Evolutionary conservation across 2,329 filamentous ascomycete species (phyloP).

Genomic region (Xylariaceae sp.): DNA sequence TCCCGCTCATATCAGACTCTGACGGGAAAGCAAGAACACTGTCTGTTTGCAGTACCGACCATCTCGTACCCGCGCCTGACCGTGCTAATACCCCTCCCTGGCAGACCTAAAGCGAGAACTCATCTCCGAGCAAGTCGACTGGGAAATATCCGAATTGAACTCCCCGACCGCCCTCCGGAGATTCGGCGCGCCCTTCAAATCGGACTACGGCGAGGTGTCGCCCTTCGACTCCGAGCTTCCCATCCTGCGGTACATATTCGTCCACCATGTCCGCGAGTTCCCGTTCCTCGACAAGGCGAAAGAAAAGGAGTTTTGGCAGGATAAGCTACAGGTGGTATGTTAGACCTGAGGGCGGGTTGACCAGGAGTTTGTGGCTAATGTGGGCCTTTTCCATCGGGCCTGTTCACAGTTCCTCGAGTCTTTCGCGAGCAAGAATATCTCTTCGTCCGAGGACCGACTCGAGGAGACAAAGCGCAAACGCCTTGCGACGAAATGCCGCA

Average conservation of each 20-base stretch:
- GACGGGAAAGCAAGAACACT: constrained; percentile 97
- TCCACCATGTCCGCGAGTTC: constrained; percentile 95
- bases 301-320: constrained; percentile 99
- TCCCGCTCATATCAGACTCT: constrained; percentile 48
- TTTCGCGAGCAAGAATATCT: constrained; percentile 95
- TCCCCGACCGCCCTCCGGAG: constrained; percentile 90
- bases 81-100: constrained; percentile 19
- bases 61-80: not conserved
- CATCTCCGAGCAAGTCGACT: constrained; percentile 80
- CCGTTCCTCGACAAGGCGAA: constrained; percentile 93
- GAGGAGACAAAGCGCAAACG: constrained; percentile 96
- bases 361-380: not conserved
- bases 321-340: constrained; percentile 88
- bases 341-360: not conserved
- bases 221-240: constrained; percentile 92
- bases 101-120: constrained; percentile 93
- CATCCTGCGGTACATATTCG: constrained; percentile 92
- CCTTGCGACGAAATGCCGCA: constrained; percentile 85
- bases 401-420: constrained; percentile 77
- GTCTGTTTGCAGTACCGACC: constrained; percentile 46
- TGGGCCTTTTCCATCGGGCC: not conserved
- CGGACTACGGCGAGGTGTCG: constrained; percentile 84
- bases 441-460: constrained; percentile 88
- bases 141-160: constrained; percentile 88
- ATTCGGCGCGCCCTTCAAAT: constrained; percentile 93